These are phyloP conservation scores for Mortierella sp. DNA, from an alignment of 371 early-diverging fungal species.

Conservation along the genomic window DNA sequence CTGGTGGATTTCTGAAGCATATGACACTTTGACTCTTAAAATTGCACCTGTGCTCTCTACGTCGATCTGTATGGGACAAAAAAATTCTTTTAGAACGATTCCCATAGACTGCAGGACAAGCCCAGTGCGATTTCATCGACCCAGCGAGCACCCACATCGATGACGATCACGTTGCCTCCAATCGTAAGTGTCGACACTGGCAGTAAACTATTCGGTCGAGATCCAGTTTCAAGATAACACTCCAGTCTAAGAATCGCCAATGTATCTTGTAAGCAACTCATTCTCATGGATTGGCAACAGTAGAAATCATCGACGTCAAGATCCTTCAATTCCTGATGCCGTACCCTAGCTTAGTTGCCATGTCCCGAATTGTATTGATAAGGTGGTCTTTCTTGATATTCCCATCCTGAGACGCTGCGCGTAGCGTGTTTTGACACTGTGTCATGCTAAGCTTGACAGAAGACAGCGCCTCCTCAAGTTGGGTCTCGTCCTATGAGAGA, in stretches of 20 bases:
- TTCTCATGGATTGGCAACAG: no score
- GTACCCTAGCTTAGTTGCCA: conserved; percentile 55
- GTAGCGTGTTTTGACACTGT: conserved; percentile 46
- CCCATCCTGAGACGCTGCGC: conserved; percentile 57
- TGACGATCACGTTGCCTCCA: conserved; percentile 69
- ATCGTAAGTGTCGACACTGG: conserved; percentile 66
- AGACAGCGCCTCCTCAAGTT: conserved; percentile 62
- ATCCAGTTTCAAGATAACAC: conserved; percentile 64
- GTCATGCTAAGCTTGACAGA: conserved; percentile 61
- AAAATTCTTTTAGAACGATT: background rate
- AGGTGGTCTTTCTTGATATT: conserved; percentile 58
- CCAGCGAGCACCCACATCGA: conserved; percentile 60
- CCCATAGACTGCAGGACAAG: background rate
- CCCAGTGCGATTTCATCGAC: background rate
- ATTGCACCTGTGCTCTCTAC: conserved; percentile 64
- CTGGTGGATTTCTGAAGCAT: conserved; percentile 65
- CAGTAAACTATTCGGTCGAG: conserved; percentile 54
- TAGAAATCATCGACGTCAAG: background rate
- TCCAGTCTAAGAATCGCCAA: conserved; percentile 52
- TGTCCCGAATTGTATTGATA: conserved; percentile 59
- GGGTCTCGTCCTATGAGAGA: conserved; percentile 61
- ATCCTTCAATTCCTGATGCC: background rate
- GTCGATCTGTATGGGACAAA: conserved; percentile 58
- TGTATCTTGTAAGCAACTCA: background rate
- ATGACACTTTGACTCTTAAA: conserved; percentile 63